Base-by-base conservation (phyloP, 345 rosid genomes). In the Pistacia vera region DNA sequence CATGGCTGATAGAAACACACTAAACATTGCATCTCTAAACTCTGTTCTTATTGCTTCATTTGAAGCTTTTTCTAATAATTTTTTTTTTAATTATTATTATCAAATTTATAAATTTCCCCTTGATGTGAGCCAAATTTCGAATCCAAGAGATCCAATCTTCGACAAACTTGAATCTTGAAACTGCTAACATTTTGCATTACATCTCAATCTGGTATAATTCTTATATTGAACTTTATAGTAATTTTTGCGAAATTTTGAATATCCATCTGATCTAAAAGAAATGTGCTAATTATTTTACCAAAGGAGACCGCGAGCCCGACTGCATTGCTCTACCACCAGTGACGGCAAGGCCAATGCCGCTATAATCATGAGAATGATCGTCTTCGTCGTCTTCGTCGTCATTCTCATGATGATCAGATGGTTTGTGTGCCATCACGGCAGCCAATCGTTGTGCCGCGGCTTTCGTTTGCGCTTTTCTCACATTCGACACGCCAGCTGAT, bases 361-460 rank as follows among this genome's bases (percentile, higher is more conserved):
- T 81, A 35, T 84, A 76, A 66, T 83, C 88, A 72, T 55, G 63
- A 14, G 88, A 76, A 77, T 81, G 80, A 46, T 91, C 91, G 1
- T 86, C 93, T 0, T 85, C 90, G 17, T 86, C 90, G 1, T 87
- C 92, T 1, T 87, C 92, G 14, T 86, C 91, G 7, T 80, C 90
- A 8, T 82, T 85, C 4, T 86, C 89, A 52, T 87, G 8, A 52
- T 87, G 8, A 41, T 41, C 92, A 0, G 79, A 70, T 8, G 79
- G 81, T 74, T 90, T 83, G 73, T 84, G 77, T 2, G 94, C 83
- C 97, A 90, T 92, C 16, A 90, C 94, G 63, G 91, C 94, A 2
- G 97, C 97, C 61, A 92, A 89, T 87, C 91, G 81, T 74, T 86
- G 93, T 25, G 99, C 97, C 2, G 98, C 98, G 16, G 98, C 98